Evolutionary conservation across 2,329 filamentous ascomycete species (phyloP).

Genomic region (Colletotrichum horii): DNA sequence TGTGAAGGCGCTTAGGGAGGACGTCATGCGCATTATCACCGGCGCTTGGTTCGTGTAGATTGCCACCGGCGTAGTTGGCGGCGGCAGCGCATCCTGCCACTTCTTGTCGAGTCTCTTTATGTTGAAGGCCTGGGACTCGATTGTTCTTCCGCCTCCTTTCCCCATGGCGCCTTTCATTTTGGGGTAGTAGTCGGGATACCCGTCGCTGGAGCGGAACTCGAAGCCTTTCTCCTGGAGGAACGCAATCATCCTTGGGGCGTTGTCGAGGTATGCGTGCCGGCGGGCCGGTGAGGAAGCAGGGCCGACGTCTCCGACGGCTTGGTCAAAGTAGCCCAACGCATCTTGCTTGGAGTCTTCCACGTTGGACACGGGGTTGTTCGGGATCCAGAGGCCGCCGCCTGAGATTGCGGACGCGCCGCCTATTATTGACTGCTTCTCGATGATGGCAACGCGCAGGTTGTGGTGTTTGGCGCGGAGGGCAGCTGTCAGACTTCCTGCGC

Average conservation of each 20-base stretch:
- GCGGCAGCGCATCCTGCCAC: slow-evolving; percentile 26
- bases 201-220: slow-evolving; percentile 26
- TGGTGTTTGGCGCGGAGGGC: slow-evolving; percentile 29
- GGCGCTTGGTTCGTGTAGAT: slow-evolving; percentile 16
- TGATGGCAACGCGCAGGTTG: slow-evolving; percentile 29
- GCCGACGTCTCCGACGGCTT: slow-evolving; percentile 31
- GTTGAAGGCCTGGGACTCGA: slow-evolving; percentile 33
- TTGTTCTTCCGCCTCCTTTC: slow-evolving; percentile 25
- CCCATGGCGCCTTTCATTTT: slow-evolving; percentile 24
- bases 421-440: slow-evolving; percentile 35
- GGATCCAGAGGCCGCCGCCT: slow-evolving; percentile 39
- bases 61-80: slow-evolving; percentile 12
- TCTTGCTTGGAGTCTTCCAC: slow-evolving; percentile 28
- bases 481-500: slow-evolving; percentile 34
- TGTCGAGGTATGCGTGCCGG: slow-evolving; percentile 32
- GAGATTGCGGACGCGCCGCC: slow-evolving; percentile 40
- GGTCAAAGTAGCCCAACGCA: slow-evolving; percentile 32
- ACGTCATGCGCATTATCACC: not conserved
- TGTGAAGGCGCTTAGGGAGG: not conserved
- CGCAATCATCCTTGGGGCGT: slow-evolving; percentile 34
- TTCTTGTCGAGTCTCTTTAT: slow-evolving; percentile 27
- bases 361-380: slow-evolving; percentile 30
- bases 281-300: slow-evolving; percentile 31
- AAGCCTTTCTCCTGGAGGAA: slow-evolving; percentile 33
- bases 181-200: slow-evolving; percentile 38